Evolutionary conservation across 305 asterid genomes (phyloP).

Genomic region (Salvia sclarea): DNA sequence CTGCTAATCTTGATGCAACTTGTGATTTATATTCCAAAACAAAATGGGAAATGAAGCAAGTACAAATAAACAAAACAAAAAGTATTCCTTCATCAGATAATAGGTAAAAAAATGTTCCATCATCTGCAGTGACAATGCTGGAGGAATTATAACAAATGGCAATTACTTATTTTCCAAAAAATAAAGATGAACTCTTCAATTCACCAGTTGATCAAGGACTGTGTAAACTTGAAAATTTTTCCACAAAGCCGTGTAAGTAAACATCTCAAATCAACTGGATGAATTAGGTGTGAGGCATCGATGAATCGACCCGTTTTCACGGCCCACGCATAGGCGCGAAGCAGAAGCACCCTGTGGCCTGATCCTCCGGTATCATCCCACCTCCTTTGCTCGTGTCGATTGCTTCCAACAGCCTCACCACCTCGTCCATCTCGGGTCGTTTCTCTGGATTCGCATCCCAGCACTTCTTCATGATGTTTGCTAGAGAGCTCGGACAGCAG

Average conservation of each 20-base stretch:
- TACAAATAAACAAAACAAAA: not conserved
- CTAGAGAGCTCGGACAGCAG: constrained; percentile 63
- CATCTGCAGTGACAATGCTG: not conserved
- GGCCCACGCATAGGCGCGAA: constrained; percentile 68
- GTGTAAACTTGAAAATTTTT: not conserved
- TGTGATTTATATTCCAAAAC: not conserved
- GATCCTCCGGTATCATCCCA: constrained; percentile 81
- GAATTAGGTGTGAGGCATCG: not conserved
- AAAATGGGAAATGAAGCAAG: not conserved
- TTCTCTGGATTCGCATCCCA: constrained; percentile 77
- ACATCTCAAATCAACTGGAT: constrained; percentile 27
- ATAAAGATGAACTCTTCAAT: constrained; percentile 26
- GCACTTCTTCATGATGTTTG: constrained; percentile 67
- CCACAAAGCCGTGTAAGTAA: constrained; percentile 12
- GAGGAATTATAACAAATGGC: constrained; percentile 19
- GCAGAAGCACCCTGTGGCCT: constrained; percentile 66
- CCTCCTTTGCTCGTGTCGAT: constrained; percentile 83
- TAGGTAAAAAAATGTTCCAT: too few relatives aligned
- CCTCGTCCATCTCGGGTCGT: constrained; percentile 84
- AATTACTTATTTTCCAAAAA: constrained; percentile 17
- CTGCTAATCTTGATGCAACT: not conserved
- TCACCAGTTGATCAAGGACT: constrained; percentile 34
- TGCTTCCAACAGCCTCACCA: constrained; percentile 62
- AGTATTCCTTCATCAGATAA: constrained; percentile 10
- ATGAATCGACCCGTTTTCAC: constrained; percentile 23